These are phyloP conservation scores for Nitzschia putrida DNA, from an alignment of 108 stramenopile genomes.

Conservation along the genomic window DNA sequence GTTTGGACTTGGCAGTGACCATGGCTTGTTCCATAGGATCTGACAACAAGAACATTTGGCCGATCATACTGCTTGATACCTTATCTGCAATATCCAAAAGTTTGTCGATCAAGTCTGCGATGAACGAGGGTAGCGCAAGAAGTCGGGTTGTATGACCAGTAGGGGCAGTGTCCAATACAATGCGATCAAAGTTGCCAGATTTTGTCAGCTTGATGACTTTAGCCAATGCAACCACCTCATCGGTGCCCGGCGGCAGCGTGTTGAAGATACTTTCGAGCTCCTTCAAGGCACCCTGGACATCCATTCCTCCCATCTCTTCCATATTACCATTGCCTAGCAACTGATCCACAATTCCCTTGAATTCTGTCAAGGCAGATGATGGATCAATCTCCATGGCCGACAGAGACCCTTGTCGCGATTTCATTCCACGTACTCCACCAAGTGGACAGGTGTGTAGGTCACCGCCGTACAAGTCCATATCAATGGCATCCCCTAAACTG, in stretches of 20 bases:
- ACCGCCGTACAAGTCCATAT: slow-evolving; percentile 73
- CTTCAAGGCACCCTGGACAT: slow-evolving; percentile 58
- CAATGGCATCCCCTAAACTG: slow-evolving; percentile 92
- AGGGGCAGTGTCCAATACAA: slow-evolving; percentile 95
- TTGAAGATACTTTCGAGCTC: slow-evolving; percentile 81
- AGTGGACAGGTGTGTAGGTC: slow-evolving; percentile 67
- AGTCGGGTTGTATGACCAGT: slow-evolving; percentile 95
- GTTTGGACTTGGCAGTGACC: slow-evolving; percentile 63
- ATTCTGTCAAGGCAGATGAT: slow-evolving; percentile 62
- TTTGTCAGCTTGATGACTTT: slow-evolving; percentile 87
- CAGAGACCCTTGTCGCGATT: slow-evolving; percentile 63
- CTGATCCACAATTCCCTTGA: slow-evolving; percentile 74
- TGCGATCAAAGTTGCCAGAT: slow-evolving; percentile 85
- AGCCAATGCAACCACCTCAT: slow-evolving; percentile 90
- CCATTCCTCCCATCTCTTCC: slow-evolving; percentile 23
- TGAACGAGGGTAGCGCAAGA: slow-evolving; percentile 79
- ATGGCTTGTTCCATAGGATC: slow-evolving; percentile 66
- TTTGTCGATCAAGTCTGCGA: slow-evolving; percentile 82
- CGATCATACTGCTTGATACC: slow-evolving; percentile 69
- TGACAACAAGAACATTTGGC: slow-evolving; percentile 62
- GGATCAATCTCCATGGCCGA: slow-evolving; percentile 88
- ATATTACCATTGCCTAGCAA: slow-evolving; percentile 55
- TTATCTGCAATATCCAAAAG: slow-evolving; percentile 67
- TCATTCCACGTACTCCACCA: slow-evolving; percentile 62
- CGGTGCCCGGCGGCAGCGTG: slow-evolving; percentile 90